Conservation (phyloP, 176 grass and related monocot genomes). For the Olyra latifolia region DNA sequence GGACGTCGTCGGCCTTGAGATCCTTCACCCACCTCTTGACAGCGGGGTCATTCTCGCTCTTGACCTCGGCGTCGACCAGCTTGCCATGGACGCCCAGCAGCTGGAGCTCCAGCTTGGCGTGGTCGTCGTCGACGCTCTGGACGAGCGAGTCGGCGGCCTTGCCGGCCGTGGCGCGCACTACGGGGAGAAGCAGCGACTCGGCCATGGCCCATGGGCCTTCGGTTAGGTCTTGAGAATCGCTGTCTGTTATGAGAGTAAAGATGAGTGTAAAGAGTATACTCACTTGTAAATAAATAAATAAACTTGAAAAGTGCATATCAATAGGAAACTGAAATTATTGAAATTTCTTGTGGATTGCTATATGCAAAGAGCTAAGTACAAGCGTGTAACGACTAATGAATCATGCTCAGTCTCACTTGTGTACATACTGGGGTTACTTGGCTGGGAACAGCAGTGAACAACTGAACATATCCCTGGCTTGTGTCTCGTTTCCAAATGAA, state of each 20-base stretch:
- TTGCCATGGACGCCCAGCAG: not conserved
- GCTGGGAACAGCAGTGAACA: too few species aligned
- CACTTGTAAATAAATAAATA: too few species aligned
- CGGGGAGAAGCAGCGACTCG: not conserved
- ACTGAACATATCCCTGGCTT: too few species aligned
- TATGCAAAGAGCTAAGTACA: too few species aligned
- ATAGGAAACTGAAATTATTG: too few species aligned
- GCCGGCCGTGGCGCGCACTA: not conserved
- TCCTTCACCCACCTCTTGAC: slow-evolving; percentile 9
- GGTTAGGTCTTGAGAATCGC: not conserved
- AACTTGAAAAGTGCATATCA: too few species aligned
- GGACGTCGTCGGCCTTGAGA: slow-evolving; percentile 41
- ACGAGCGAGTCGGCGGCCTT: slow-evolving; percentile 10
- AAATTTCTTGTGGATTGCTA: too few species aligned
- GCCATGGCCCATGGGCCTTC: not conserved
- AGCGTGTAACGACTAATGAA: too few species aligned
- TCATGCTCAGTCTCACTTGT: too few species aligned
- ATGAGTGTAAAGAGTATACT: not conserved
- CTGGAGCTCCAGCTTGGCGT: not conserved
- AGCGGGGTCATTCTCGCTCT: not conserved
- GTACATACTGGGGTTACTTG: too few species aligned
- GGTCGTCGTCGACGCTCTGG: not conserved
- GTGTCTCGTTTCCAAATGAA: too few species aligned
- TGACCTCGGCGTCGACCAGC: not conserved
- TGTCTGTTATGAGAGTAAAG: too few species aligned